A percentile compares a stretch with the other conserved stretches of the same genome.
Conservation (phyloP, 208 protist species). For the Wallacemonas collosoma region DNA sequence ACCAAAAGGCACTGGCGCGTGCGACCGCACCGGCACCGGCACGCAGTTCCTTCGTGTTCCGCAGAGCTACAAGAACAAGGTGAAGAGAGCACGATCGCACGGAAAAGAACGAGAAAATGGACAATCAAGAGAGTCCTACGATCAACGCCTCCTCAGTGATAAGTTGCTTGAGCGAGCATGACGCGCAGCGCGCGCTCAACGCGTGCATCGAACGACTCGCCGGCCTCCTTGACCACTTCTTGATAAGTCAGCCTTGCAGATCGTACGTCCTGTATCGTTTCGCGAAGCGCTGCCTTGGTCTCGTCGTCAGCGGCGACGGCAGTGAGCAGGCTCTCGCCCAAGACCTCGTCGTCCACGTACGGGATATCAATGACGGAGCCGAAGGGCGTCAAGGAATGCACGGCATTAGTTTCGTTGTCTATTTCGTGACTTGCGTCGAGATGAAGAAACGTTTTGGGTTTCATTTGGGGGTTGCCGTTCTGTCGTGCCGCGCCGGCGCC, state of each 20-base stretch:
- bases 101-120: too few relatives aligned
- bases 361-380: not conserved
- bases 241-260: not conserved
- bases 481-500: not conserved
- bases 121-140: too few relatives aligned
- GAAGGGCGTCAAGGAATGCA: not conserved
- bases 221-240: not conserved
- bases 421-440: not conserved
- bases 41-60: too few relatives aligned
- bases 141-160: too few relatives aligned
- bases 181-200: constrained; percentile 1
- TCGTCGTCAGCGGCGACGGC: not conserved
- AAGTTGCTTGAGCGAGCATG: not conserved
- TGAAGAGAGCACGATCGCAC: too few relatives aligned
- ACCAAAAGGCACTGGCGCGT: too few relatives aligned
- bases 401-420: not conserved
- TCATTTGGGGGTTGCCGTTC: not conserved
- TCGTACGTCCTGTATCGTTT: not conserved
- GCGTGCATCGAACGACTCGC: not conserved
- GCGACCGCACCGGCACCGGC: too few relatives aligned
- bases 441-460: not conserved
- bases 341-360: not conserved
- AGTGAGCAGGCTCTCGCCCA: not conserved
- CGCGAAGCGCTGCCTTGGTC: not conserved
- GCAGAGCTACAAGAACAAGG: too few relatives aligned